A percentile compares a stretch with the other conserved stretches of the same genome.
phyloP scores from a whole-genome alignment of 352 stramenopile species.

The Pythium phragmiticola region DNA sequence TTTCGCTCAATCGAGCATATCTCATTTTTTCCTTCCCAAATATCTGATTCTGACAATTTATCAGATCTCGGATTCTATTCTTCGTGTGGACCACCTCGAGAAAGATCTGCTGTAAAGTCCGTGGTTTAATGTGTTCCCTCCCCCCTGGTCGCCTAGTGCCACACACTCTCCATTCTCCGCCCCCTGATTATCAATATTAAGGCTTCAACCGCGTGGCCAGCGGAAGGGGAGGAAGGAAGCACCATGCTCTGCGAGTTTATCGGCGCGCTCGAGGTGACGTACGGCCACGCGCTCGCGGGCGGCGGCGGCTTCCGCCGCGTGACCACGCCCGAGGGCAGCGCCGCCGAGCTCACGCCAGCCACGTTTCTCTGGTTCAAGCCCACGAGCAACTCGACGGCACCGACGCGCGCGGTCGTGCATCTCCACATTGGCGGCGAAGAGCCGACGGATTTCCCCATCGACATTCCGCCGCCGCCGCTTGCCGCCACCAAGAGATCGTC shows the following conservation, averaged over 20 bases:
- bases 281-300: slow-evolving; percentile 79
- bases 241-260: slow-evolving; percentile 76
- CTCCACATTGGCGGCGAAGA: slow-evolving; percentile 42
- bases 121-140: slow-evolving; percentile 9
- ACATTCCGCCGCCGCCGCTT: slow-evolving; percentile 6
- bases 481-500: slow-evolving; percentile 7
- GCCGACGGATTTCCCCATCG: slow-evolving; percentile 15
- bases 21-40: too few relatives aligned
- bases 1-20: too few relatives aligned
- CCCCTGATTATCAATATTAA: slow-evolving; percentile 3
- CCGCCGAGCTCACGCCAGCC: slow-evolving; percentile 73
- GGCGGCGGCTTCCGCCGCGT: slow-evolving; percentile 82
- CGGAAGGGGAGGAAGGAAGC: neutral
- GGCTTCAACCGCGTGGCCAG: slow-evolving; percentile 17
- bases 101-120: slow-evolving; percentile 3
- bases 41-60: neutral
- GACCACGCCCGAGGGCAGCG: slow-evolving; percentile 66
- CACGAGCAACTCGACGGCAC: slow-evolving; percentile 18
- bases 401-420: slow-evolving; percentile 44
- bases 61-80: neutral
- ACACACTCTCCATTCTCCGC: slow-evolving; percentile 9
- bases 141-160: slow-evolving; percentile 6
- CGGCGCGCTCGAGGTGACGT: slow-evolving; percentile 76
- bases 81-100: neutral
- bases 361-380: slow-evolving; percentile 88